These are phyloP conservation scores for Alternaria brassicicola DNA, from an alignment of 2,329 filamentous ascomycete genomes.

Conservation along the genomic window DNA sequence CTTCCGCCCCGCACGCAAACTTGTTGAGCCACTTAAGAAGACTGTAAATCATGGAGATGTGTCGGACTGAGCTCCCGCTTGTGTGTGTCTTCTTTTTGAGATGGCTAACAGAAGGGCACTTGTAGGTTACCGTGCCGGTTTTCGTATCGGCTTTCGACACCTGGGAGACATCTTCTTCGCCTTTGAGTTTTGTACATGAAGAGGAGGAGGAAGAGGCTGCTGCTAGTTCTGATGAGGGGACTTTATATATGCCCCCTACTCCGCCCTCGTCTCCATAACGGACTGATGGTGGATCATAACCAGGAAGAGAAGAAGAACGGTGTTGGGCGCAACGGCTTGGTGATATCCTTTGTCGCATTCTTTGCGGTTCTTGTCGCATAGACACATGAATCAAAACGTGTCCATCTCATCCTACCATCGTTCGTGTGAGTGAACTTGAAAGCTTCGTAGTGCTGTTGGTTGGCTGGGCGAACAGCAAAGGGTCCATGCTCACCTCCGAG, in stretches of 20 bases:
- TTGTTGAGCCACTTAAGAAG: constrained; percentile 46
- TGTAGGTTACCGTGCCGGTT: background rate
- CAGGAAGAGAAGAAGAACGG: background rate
- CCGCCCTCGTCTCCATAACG: background rate
- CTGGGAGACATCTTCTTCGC: background rate
- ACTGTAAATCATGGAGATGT: constrained; percentile 48
- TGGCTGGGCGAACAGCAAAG: background rate
- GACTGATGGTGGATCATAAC: background rate
- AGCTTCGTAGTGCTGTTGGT: background rate
- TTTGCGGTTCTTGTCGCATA: background rate
- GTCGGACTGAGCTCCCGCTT: constrained; percentile 38
- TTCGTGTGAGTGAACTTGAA: background rate
- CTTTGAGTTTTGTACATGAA: background rate
- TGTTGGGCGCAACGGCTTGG: constrained; percentile 1
- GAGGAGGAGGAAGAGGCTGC: background rate
- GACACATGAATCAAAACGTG: background rate
- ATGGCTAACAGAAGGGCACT: background rate
- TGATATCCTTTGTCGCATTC: constrained; percentile 8
- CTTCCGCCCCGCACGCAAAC: constrained; percentile 56
- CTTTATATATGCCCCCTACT: background rate
- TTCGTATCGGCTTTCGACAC: background rate
- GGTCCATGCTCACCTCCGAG: constrained; percentile 13
- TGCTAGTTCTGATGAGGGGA: background rate
- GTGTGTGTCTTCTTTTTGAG: background rate
- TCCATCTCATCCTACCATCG: background rate